Evolutionary conservation across 176 grass and related monocot genomes (phyloP), one percentile per base, ranked within the genome.

Genomic region (Leersia perrieri): DNA sequence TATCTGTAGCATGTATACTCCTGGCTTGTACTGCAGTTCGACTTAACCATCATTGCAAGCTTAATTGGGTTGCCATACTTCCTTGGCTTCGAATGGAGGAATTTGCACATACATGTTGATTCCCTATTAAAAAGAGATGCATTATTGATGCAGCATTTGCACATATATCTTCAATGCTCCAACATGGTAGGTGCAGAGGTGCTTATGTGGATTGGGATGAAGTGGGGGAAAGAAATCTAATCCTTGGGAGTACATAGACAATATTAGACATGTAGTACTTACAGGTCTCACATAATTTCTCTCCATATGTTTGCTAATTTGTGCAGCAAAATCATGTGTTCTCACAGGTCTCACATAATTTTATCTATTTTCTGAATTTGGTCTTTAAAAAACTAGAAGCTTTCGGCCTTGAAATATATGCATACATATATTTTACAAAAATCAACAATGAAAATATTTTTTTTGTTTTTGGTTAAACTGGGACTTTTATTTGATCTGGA

Each of bases 1-100:
- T 55, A 77, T 87, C 55, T 30, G 62, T 26, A 39, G 22, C 70
- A 47, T 78, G 61, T 58, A 25, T 22, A n/a, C 49, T 70, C 49
- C 5, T 33, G 25, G 29, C 20, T 22, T 69, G 13, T 15, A 20
- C 45, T 44, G 25, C 60, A 22, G 49, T 30, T 75, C 4, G 36
- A 11, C 47, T 61, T 53, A 53, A 15, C 63, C 14, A 16, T 36
- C 65, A 53, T 79, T 47, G 29, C 76, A 32, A 33, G 20, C 6
- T 25, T 1, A 30, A 15, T 66, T 60, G 33, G 10, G 33, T 14
- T 39, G 16, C 33, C 41, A 49, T 42, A 7, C 63, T 30, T 12
- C 1, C 77, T 55, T 27, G 42, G 13, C 42, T 79, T 79, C 22
- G 8, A 67, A 66, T 2, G 32, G 20, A 68, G 14, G 30, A 53